Evolutionary conservation across 148 eudicot genomes (phyloP), one percentile per base, ranked within the genome.

Genomic region (Pharnaceum exiguum): DNA sequence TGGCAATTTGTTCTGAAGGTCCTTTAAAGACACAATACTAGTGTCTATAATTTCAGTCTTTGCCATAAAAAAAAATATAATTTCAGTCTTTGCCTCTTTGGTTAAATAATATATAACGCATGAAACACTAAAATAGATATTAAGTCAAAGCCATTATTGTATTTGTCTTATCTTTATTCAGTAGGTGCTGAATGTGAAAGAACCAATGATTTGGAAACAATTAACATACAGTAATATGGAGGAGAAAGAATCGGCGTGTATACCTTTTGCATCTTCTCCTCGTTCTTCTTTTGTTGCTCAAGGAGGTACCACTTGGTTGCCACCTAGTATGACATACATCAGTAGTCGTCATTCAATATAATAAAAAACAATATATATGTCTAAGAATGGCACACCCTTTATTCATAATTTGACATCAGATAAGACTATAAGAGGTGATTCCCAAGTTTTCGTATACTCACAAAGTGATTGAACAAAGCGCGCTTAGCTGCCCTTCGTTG

Each of bases 401-500:
- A 12, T 35, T 35, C 38, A 12, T 35, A 6, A 6, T 35, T 6
- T 35, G 7, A 35, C 12, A 6, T 35, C 38, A 6, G 12, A 35
- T 6, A 35, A 35, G 7, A 35, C 12, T 35, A 12, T 6, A 12
- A n/a, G n/a, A n/a, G n/a, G n/a, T n/a, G n/a, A n/a, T 51, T 10
- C 3, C 15, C 7, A 51, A 60, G 13, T 3, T 12, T 10, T 12
- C 5, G 46, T 21, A 25, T 5, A 73, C 87, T 71, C 42, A 87
- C 90, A 57, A 76, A 63, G 62, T 80, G 76, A 46, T 87, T 68
- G 58, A 84, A 87, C 4, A 75, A 15, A 0, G 87, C 90, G 22
- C 95, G 85, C 46, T 69, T 76, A 16, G 70, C 79, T 21, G 95
- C 95, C 71, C 95, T 68, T 49, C 77, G 79, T 43, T 87, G 79